Evolutionary conservation across 306 rosid species (phyloP).

Genomic region (Prunus mira): DNA sequence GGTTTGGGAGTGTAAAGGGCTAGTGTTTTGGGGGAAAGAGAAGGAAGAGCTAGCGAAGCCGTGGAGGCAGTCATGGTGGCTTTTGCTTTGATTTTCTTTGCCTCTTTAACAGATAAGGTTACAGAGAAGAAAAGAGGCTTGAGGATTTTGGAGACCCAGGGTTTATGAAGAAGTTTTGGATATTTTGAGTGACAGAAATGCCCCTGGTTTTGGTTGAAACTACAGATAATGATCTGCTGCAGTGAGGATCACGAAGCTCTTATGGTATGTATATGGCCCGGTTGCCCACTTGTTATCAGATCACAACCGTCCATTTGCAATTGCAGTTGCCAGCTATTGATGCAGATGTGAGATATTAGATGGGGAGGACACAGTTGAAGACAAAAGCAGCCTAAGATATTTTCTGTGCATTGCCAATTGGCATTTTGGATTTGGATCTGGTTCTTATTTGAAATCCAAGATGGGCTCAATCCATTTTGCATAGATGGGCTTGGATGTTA

Average conservation of each 20-base stretch:
- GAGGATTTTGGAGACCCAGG: background rate
- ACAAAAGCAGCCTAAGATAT: background rate
- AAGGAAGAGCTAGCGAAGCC: constrained; percentile 55
- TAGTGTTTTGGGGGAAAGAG: constrained; percentile 41
- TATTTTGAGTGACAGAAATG: background rate
- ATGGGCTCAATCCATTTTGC: background rate
- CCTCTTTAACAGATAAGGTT: constrained; percentile 47
- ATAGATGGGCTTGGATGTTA: background rate
- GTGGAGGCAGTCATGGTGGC: constrained; percentile 69
- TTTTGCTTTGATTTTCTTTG: constrained; percentile 5
- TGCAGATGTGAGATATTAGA: background rate
- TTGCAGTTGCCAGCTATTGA: background rate
- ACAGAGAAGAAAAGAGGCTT: constrained; percentile 10
- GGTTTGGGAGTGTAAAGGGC: constrained; percentile 24
- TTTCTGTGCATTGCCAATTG: background rate
- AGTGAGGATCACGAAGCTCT: background rate
- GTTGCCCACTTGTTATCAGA: background rate
- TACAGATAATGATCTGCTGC: constrained; percentile 3
- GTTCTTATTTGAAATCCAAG: background rate
- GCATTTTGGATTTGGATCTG: background rate
- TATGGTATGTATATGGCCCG: background rate
- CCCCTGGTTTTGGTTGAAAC: background rate
- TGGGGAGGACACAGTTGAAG: background rate
- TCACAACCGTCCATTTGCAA: constrained; percentile 5
- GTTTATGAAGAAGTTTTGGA: constrained; percentile 11